These are phyloP conservation scores for Pestalotiopsis sp. DNA, from an alignment of 2,329 filamentous ascomycete species.

Conservation along the genomic window DNA sequence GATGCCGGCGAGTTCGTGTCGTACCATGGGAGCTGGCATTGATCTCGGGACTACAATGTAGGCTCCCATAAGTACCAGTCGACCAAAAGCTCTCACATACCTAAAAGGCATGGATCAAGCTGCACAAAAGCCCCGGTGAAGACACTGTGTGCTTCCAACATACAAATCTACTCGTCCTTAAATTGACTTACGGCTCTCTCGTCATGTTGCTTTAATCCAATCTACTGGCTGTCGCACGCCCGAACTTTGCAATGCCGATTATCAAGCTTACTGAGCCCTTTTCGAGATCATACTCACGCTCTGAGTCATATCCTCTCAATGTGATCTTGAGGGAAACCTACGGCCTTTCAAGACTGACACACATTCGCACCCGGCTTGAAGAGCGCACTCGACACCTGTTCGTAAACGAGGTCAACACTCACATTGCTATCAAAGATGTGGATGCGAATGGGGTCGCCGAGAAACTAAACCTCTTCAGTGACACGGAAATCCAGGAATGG, in stretches of 20 bases:
- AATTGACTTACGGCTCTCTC: too few relatives aligned
- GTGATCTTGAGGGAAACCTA: background rate
- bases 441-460: background rate
- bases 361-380: background rate
- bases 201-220: too few relatives aligned
- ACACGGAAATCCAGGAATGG: background rate
- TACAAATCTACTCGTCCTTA: too few relatives aligned
- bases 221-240: too few relatives aligned
- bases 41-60: too few relatives aligned
- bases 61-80: too few relatives aligned
- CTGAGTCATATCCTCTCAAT: background rate
- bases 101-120: too few relatives aligned
- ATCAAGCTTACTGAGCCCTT: background rate
- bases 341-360: background rate
- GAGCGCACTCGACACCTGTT: background rate
- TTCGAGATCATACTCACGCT: background rate
- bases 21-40: too few relatives aligned
- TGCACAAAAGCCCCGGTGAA: too few relatives aligned
- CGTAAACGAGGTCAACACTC: background rate
- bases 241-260: background rate
- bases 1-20: too few relatives aligned
- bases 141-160: too few relatives aligned
- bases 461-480: background rate
- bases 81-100: too few relatives aligned
- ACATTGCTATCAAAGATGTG: background rate